Base-by-base conservation (phyloP, 768 basidiomycete species). In the Calvatia gigantea region DNA sequence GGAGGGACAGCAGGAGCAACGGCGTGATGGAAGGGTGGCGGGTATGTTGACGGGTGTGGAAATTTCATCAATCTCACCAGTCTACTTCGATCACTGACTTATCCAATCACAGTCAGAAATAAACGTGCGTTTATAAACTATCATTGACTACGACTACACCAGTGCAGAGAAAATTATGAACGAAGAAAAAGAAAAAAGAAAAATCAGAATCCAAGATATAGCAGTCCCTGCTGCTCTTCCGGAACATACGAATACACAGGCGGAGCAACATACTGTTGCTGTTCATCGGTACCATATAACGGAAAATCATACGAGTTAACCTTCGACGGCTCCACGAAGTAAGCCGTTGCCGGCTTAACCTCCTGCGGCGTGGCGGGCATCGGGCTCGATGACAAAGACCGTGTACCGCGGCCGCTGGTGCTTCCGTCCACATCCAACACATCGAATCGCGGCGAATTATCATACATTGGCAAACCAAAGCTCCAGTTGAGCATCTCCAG, bases 41-140 rank as follows among this genome's bases (percentile, higher is more conserved):
- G 33, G 32, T 19, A 48, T 32, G 31, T 39, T 32, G 17, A 4
- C 8, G 43, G 33, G 28, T 54, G 52, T 58, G 57, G 57, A 46
- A 50, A 57, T 19, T 35, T 29, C 7, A 41, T 39, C 31, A 44
- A 39, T 50, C 21, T 48, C 46, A 45, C 42, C 29, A 59, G 50
- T 59, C 46, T 59, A 23, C 39, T 58, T 51, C 38, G 38, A 49
- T 52, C 56, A 44, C 19, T n/a, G n/a, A n/a, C n/a, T 28, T 25
- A 15, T 21, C 45, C 33, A 55, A 38, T 55, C 43, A 39, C 27
- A 47, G 12, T 25, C 25, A 25, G 12, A 28, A 19, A 19, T n/a
- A 6, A 11, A 15, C 35, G 11, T 9, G 35, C 17, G 19, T 1
- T 42, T 4, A 5, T 21, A 25, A 21, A 23, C 41, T 11, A 42